These are phyloP conservation scores for Thalassiosira oceanica DNA, from an alignment of 352 stramenopile species.

Conservation along the genomic window DNA sequence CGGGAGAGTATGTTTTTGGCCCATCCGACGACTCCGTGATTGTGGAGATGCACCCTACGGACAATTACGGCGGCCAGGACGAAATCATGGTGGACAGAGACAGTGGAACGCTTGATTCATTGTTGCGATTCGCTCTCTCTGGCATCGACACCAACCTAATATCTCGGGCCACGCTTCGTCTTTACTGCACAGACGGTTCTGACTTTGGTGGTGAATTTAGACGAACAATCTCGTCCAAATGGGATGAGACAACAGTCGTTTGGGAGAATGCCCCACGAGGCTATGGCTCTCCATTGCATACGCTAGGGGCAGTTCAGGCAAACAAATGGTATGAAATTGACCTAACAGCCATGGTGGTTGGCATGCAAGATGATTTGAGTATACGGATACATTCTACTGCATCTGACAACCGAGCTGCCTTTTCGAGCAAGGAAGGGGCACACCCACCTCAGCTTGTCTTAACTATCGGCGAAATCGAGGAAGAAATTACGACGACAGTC, in stretches of 20 bases:
- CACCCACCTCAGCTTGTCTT: too few species aligned
- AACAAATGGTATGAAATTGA: conserved; percentile 33
- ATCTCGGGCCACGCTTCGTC: conserved; percentile 12
- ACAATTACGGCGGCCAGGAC: conserved; percentile 18
- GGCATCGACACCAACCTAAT: conserved; percentile 18
- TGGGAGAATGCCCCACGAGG: conserved; percentile 20
- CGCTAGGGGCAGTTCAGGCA: conserved; percentile 12
- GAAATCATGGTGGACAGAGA: conserved; percentile 20
- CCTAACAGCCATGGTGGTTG: too few species aligned
- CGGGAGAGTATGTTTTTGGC: background rate
- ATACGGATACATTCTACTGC: too few species aligned
- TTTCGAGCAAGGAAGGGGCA: too few species aligned
- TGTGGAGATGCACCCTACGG: conserved; percentile 12
- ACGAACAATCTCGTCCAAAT: conserved; percentile 13
- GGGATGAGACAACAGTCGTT: conserved; percentile 23
- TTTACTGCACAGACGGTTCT: conserved; percentile 31
- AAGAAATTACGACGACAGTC: too few species aligned
- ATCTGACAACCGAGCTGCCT: too few species aligned
- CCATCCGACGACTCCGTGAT: conserved; percentile 30
- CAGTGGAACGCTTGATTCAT: conserved; percentile 10
- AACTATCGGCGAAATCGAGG: too few species aligned
- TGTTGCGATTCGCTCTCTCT: conserved; percentile 22
- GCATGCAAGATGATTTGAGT: too few species aligned
- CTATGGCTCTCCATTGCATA: conserved; percentile 8
- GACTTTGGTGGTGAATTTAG: conserved; percentile 21